Percentiles rank a stretch among this genome's conserved stretches.
phyloP scores from a whole-genome alignment of 1,284 basidiomycete genomes.

The Rhodotorula sp. region DNA sequence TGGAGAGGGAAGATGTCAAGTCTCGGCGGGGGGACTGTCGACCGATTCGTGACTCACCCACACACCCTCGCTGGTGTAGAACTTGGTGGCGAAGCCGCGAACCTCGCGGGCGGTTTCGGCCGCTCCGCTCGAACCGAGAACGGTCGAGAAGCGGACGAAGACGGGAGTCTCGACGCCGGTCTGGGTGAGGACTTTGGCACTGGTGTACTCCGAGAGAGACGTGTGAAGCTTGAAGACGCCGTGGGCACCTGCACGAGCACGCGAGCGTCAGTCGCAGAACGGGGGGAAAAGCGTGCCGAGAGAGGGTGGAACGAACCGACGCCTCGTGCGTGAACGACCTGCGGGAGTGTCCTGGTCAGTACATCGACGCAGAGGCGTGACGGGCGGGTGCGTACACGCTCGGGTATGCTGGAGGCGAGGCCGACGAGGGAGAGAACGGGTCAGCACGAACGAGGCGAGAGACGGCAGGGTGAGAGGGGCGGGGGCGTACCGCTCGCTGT shows the following conservation, averaged over 20 bases:
- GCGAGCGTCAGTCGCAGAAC: slow-evolving; percentile 44
- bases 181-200: slow-evolving; percentile 68
- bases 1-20: background rate
- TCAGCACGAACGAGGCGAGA: slow-evolving; percentile 16
- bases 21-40: background rate
- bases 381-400: slow-evolving; percentile 6
- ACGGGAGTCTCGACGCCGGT: slow-evolving; percentile 63
- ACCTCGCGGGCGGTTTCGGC: slow-evolving; percentile 78
- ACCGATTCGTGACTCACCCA: slow-evolving; percentile 57
- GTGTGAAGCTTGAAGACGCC: slow-evolving; percentile 74
- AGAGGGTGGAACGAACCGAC: slow-evolving; percentile 54
- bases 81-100: slow-evolving; percentile 74
- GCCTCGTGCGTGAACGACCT: slow-evolving; percentile 61
- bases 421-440: background rate
- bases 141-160: slow-evolving; percentile 78
- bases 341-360: too few species aligned
- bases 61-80: slow-evolving; percentile 75
- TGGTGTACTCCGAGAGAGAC: slow-evolving; percentile 61
- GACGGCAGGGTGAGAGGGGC: too few species aligned
- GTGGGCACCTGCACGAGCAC: slow-evolving; percentile 57
- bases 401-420: background rate
- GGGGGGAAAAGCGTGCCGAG: slow-evolving; percentile 48
- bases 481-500: background rate
- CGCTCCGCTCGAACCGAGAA: slow-evolving; percentile 70
- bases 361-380: too few species aligned